Evolutionary conservation across 306 rosid genomes (phyloP).

Genomic region (Quercus agrifolia): DNA sequence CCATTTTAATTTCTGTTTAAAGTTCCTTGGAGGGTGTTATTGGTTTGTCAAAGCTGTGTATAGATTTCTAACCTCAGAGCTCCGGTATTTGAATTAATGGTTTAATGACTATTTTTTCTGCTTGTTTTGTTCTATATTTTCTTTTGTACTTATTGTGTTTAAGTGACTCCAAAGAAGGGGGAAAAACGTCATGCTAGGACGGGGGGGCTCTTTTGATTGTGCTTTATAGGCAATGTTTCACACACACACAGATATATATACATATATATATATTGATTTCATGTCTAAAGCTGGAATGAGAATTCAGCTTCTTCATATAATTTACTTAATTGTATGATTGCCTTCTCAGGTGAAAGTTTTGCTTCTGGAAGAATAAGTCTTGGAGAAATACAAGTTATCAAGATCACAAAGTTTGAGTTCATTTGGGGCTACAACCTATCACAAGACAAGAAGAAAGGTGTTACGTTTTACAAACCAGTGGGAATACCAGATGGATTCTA

Average conservation of each 20-base stretch:
- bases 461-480: conserved; percentile 64
- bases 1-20: not conserved
- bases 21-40: not conserved
- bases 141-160: too few species aligned
- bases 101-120: too few species aligned
- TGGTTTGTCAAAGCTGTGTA: not conserved
- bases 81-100: not conserved
- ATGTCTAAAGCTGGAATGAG: not conserved
- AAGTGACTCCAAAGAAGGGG: too few species aligned
- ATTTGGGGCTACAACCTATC: conserved; percentile 51
- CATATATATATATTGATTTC: not conserved
- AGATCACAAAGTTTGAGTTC: conserved; percentile 51
- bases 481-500: conserved; percentile 69
- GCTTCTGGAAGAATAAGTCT: conserved; percentile 68
- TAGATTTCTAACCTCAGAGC: not conserved
- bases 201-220: not conserved
- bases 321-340: conserved; percentile 7
- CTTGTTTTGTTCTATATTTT: too few species aligned
- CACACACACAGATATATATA: not conserved
- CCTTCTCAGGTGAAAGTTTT: conserved; percentile 59
- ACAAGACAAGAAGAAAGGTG: conserved; percentile 37
- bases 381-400: conserved; percentile 71
- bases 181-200: too few species aligned
- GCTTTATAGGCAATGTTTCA: not conserved
- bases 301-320: conserved; percentile 6